These are phyloP conservation scores for Jackrogersella multiformis DNA, from an alignment of 495 filamentous ascomycete species.

Conservation along the genomic window DNA sequence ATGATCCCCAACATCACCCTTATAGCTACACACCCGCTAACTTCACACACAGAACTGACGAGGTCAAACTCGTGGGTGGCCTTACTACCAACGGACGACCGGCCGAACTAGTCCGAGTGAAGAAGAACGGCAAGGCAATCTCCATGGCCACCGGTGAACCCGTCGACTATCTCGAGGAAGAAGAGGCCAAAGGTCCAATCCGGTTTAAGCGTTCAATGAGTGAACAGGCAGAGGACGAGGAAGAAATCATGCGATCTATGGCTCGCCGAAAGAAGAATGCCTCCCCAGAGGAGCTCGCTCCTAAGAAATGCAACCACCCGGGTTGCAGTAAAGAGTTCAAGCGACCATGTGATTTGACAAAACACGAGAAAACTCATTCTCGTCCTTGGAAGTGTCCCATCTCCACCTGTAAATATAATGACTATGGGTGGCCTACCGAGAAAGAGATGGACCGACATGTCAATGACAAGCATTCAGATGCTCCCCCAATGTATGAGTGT, in stretches of 20 bases:
- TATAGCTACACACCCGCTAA: constrained; percentile 48
- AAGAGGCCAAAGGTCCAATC: constrained; percentile 53
- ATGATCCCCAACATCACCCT: constrained; percentile 42
- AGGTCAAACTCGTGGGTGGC: constrained; percentile 78
- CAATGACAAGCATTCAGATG: constrained; percentile 91
- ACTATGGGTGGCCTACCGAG: constrained; percentile 93
- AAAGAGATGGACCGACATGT: constrained; percentile 95
- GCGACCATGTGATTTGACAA: constrained; percentile 88
- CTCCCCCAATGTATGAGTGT: constrained; percentile 81
- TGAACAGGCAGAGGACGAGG: constrained; percentile 69
- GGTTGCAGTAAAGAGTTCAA: constrained; percentile 91
- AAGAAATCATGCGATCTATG: constrained; percentile 86
- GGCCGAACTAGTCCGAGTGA: constrained; percentile 77
- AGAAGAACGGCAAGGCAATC: constrained; percentile 78
- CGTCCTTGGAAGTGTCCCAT: constrained; percentile 93
- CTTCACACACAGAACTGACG: constrained; percentile 63
- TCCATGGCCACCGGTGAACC: constrained; percentile 71
- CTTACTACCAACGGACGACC: constrained; percentile 78
- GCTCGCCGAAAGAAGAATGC: constrained; percentile 85
- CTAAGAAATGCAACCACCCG: constrained; percentile 71
- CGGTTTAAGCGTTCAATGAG: constrained; percentile 70
- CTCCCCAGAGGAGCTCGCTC: constrained; percentile 74
- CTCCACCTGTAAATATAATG: constrained; percentile 81
- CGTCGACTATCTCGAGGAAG: constrained; percentile 58
- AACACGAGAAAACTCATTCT: constrained; percentile 97